These are phyloP conservation scores for Termitomyces sp. DNA, from an alignment of 768 basidiomycete species.

Conservation along the genomic window DNA sequence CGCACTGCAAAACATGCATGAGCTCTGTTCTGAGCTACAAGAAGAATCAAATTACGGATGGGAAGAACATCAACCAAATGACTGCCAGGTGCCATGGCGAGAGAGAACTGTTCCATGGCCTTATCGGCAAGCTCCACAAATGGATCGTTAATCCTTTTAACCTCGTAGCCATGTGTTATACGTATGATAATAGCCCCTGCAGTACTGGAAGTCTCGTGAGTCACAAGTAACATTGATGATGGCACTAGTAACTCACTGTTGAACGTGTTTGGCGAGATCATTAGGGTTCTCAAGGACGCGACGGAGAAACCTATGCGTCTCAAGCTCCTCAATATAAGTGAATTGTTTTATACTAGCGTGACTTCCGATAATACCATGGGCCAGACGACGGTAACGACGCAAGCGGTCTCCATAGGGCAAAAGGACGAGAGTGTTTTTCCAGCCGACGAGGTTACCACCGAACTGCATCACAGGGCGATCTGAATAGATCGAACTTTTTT, in stretches of 20 bases:
- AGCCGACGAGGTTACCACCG: neutral
- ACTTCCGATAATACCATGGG: slow-evolving; percentile 29
- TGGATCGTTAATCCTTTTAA: slow-evolving; percentile 44
- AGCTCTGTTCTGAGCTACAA: neutral
- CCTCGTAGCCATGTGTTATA: slow-evolving; percentile 51
- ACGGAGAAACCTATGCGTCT: slow-evolving; percentile 44
- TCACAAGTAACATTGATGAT: slow-evolving; percentile 30
- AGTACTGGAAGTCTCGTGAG: slow-evolving; percentile 27
- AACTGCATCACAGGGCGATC: neutral
- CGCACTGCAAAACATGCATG: slow-evolving; percentile 34
- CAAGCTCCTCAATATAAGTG: slow-evolving; percentile 37
- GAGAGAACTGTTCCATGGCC: slow-evolving; percentile 51
- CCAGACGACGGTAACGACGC: slow-evolving; percentile 46
- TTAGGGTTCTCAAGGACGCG: slow-evolving; percentile 43
- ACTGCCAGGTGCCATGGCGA: slow-evolving; percentile 46
- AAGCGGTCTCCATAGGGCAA: slow-evolving; percentile 27
- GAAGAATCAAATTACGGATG: slow-evolving; percentile 23
- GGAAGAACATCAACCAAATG: slow-evolving; percentile 51
- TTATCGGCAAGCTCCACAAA: slow-evolving; percentile 48
- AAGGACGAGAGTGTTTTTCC: neutral
- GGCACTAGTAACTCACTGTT: slow-evolving; percentile 19
- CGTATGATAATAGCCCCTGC: slow-evolving; percentile 47
- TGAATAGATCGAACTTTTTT: neutral
- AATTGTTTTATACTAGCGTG: slow-evolving; percentile 36
- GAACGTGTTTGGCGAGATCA: slow-evolving; percentile 38